Base-by-base conservation (phyloP, 495 filamentous ascomycete species). In the Cryomyces antarcticus region DNA sequence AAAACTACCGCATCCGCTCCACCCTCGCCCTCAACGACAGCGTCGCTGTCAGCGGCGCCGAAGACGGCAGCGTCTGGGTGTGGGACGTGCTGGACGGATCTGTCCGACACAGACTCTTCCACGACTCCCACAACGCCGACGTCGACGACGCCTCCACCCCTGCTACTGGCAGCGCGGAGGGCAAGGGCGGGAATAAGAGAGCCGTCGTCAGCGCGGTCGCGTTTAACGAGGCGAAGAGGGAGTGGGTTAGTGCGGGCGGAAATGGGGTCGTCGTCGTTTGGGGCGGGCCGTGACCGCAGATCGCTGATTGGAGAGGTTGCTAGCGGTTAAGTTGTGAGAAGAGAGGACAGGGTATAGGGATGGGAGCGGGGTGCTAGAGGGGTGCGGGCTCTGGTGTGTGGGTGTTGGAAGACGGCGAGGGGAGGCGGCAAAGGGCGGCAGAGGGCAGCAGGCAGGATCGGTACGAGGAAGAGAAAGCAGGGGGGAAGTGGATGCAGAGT, bases 61-160 rank as follows among this genome's bases (percentile, higher is more conserved):
- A 95, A 61, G 65, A 75, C 44, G 78, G 77, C 6, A 69, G 74
- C 50, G 68, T 93, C 12, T 84, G 80, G 68, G 82, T 77, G 9
- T 96, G 88, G 84, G 87, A 94, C 69, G 55, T 93, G n/a, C 51
- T 94, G 40, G 79, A 66, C 34, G 88, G 85, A 1, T 72, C 75
- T 42, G 52, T 79, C 34, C 64, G 78, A 46, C 47, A 58, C 39
- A 39, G 43, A 43, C 47, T 61, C n/a, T 46, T 46, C 46, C 59
- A 61, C 45, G 52, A 44, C 37, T 36, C 33, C 33, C 12, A 2
- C 12, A 13, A 3, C 12, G 33, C 33, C 12, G 3, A 36, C 12
- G 33, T 36, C 12, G 12, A 36, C 33, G 46, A 47, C 7, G 45
- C 39, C 35, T 38, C 30, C 7, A 9, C 11, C 17, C 17, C 17